Conservation (phyloP, 495 filamentous ascomycete species). For the Oidiodendron maius region DNA sequence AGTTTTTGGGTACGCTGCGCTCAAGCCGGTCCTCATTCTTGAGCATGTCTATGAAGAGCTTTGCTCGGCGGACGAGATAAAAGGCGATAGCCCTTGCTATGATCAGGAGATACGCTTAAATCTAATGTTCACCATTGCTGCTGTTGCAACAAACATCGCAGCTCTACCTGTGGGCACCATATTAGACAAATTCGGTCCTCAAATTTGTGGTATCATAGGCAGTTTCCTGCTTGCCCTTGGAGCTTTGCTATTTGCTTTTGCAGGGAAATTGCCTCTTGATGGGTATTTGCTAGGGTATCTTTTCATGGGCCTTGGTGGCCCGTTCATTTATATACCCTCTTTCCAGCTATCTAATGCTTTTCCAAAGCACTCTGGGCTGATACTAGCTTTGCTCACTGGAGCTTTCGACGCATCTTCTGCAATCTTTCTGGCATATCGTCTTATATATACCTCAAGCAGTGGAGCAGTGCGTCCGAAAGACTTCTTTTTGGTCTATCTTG, state of each 20-base stretch:
- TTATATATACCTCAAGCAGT: constrained; percentile 60
- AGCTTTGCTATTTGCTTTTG: constrained; percentile 64
- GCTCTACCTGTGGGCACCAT: constrained; percentile 83
- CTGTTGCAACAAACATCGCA: constrained; percentile 72
- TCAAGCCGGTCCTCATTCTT: constrained; percentile 73
- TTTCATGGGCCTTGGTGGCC: constrained; percentile 76
- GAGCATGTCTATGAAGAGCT: constrained; percentile 67
- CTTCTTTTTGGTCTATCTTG: constrained; percentile 75
- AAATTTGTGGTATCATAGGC: constrained; percentile 69
- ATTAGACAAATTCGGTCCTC: constrained; percentile 76
- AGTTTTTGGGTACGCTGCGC: constrained; percentile 78
- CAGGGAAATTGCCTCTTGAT: constrained; percentile 55
- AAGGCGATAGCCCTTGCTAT: constrained; percentile 60
- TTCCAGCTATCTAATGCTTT: constrained; percentile 95
- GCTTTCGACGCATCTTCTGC: constrained; percentile 87
- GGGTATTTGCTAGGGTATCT: constrained; percentile 75
- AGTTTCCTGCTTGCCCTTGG: constrained; percentile 64
- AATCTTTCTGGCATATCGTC: constrained; percentile 79
- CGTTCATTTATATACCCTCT: constrained; percentile 84
- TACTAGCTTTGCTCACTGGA: constrained; percentile 78
- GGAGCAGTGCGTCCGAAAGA: constrained; percentile 55
- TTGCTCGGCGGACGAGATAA: constrained; percentile 55
- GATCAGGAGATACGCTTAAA: constrained; percentile 80
- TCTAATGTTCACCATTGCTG: constrained; percentile 91
- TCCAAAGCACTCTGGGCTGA: constrained; percentile 75